Evolutionary conservation across 23 red algal genomes (phyloP), one percentile per base, ranked within the genome.

Genomic region (Pyropia yezoensis): DNA sequence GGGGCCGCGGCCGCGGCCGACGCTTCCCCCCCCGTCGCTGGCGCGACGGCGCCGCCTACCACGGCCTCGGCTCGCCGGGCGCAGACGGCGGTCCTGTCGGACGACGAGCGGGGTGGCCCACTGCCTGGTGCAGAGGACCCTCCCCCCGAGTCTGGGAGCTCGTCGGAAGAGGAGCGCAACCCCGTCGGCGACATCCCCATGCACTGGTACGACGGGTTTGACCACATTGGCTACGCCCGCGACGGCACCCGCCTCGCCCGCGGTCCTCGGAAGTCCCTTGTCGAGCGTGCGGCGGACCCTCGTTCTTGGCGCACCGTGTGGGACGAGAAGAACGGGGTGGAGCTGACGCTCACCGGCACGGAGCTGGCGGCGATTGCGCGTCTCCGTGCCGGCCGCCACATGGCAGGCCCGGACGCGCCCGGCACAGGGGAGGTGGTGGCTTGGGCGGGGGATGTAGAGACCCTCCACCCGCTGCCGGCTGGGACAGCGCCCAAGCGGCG

Each of bases 121-220:
- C 39, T 47, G 39, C 39, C 39, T 1, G 39, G 4, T 13, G 39
- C 39, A 8, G 39, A 47, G 39, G 39, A 47, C 39, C 39, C 39
- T 13, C 39, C 39, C 39, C 39, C 39, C 39, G 86, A 90, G 34
- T 69, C 62, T 18, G 76, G 73, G 22, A 68, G 64, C 50, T 73
- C 63, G 58, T 83, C 77, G 5, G 83, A 87, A 32, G 73, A 70
- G 13, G 92, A 90, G 49, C 26, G 18, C 39, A 89, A 96, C 49
- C 72, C 83, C 13, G 79, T 96, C 3, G 92, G 92, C 12, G 57
- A 89, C 60, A 83, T 96, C 49, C 92, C 92, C 19, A 75, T 96
- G 63, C 74, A 82, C 13, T 96, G 92, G 92, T 96, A 96, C 74
- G 81, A 96, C 29, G 85, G 81, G 5, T 84, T 70, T 62, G 85